These are phyloP conservation scores for Lasiodiplodia sp. DNA, from an alignment of 2,329 filamentous ascomycete species.

Conservation along the genomic window DNA sequence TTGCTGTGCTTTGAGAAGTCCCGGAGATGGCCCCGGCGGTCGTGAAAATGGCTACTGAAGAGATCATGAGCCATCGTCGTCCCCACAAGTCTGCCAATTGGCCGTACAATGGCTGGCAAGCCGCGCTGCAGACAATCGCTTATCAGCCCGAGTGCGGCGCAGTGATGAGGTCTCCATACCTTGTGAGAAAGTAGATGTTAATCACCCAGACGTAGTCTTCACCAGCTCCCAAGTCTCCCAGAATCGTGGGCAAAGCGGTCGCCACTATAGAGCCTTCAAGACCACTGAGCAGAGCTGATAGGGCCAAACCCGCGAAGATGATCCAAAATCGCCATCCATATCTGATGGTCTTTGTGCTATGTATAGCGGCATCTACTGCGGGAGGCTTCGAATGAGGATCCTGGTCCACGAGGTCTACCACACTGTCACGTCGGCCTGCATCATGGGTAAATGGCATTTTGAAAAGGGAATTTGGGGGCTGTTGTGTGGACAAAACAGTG, in stretches of 20 bases:
- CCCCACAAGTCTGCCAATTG: conserved; percentile 63
- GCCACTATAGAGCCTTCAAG: conserved; percentile 51
- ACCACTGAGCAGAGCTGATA: conserved; percentile 41
- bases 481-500: not conserved
- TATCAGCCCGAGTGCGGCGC: not conserved
- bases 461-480: not conserved
- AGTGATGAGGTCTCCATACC: not conserved
- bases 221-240: conserved; percentile 40
- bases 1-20: conserved; percentile 51
- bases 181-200: conserved; percentile 44
- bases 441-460: not conserved
- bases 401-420: not conserved
- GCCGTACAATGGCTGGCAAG: conserved; percentile 59
- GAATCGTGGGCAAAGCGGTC: conserved; percentile 53
- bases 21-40: conserved; percentile 63
- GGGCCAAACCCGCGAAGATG: not conserved
- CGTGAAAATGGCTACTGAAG: conserved; percentile 55
- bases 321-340: conserved; percentile 16
- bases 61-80: conserved; percentile 49
- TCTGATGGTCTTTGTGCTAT: not conserved
- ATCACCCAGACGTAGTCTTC: conserved; percentile 48
- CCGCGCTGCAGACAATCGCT: conserved; percentile 37
- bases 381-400: not conserved
- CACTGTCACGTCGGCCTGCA: not conserved
- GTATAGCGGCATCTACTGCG: not conserved